phyloP scores from a whole-genome alignment of 2,329 filamentous ascomycete genomes.

The Diplodia corticola region DNA sequence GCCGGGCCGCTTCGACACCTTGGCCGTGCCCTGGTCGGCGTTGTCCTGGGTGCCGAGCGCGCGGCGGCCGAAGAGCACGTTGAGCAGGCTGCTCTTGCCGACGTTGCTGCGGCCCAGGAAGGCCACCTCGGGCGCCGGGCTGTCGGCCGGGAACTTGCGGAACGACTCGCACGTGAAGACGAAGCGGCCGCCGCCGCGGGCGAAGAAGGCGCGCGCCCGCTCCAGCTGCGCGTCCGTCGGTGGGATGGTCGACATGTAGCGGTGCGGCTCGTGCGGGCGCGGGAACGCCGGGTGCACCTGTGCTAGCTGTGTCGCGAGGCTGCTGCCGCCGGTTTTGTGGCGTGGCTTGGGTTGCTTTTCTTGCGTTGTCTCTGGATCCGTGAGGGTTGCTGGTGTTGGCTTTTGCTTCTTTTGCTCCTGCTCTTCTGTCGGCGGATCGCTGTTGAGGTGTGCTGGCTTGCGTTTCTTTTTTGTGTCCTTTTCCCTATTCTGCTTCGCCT shows the following conservation, averaged over 20 bases:
- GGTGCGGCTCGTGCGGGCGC: constrained; percentile 16
- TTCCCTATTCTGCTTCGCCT: too few species aligned
- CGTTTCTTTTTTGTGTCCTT: too few species aligned
- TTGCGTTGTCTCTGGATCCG: too few species aligned
- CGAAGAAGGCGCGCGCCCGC: constrained; percentile 49
- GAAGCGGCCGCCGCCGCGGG: constrained; percentile 49
- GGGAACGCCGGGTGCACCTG: not conserved
- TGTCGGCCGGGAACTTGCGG: constrained; percentile 56
- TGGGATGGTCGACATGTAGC: constrained; percentile 10
- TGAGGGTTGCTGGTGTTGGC: too few species aligned
- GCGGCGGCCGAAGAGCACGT: constrained; percentile 54
- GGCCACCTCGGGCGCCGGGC: constrained; percentile 59
- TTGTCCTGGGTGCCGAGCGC: constrained; percentile 29
- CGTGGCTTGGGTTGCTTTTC: too few species aligned
- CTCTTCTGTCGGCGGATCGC: not conserved
- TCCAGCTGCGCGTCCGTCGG: constrained; percentile 41
- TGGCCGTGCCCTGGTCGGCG: constrained; percentile 47
- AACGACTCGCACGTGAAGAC: constrained; percentile 63
- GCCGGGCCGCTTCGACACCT: constrained; percentile 55
- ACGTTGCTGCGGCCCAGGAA: constrained; percentile 72
- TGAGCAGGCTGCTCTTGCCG: constrained; percentile 67
- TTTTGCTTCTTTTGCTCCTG: not conserved
- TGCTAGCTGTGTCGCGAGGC: not conserved
- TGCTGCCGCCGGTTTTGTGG: too few species aligned
- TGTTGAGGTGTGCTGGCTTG: too few species aligned